These are phyloP conservation scores for Melocanna baccifera DNA, from an alignment of 176 grass and related monocot genomes.

Conservation along the genomic window DNA sequence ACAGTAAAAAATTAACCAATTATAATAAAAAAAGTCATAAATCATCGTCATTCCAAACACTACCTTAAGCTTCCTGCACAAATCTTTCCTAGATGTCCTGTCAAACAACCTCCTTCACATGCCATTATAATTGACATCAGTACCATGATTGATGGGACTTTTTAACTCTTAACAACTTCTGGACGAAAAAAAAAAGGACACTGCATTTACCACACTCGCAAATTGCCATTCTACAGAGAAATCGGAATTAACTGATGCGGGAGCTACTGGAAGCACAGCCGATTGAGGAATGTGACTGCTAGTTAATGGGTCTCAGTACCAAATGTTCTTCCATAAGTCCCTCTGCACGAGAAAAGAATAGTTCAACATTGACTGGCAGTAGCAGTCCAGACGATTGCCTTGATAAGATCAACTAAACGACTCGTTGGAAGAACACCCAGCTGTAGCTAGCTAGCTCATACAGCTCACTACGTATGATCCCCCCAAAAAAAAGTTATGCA, in stretches of 20 bases:
- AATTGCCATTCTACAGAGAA: not conserved
- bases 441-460: constrained; percentile 10
- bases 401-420: not conserved
- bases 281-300: constrained; percentile 9
- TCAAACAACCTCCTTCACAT: not conserved
- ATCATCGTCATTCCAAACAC: too few species aligned
- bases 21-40: too few species aligned
- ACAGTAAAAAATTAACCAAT: too few species aligned
- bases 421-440: not conserved
- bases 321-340: not conserved
- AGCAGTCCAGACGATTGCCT: not conserved
- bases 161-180: not conserved
- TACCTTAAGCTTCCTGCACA: not conserved
- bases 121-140: constrained; percentile 5
- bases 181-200: not conserved
- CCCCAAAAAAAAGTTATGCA: not conserved
- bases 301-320: not conserved
- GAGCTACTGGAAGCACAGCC: not conserved
- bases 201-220: not conserved
- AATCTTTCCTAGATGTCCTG: not conserved
- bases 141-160: constrained; percentile 2
- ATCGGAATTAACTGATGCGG: constrained; percentile 9
- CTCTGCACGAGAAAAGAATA: constrained; percentile 1
- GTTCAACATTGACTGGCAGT: constrained; percentile 10
- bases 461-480: not conserved